A percentile compares a stretch with the other conserved stretches of the same genome.
These are phyloP conservation scores for Russula emetica DNA, from an alignment of 768 basidiomycete species.

Conservation along the genomic window DNA sequence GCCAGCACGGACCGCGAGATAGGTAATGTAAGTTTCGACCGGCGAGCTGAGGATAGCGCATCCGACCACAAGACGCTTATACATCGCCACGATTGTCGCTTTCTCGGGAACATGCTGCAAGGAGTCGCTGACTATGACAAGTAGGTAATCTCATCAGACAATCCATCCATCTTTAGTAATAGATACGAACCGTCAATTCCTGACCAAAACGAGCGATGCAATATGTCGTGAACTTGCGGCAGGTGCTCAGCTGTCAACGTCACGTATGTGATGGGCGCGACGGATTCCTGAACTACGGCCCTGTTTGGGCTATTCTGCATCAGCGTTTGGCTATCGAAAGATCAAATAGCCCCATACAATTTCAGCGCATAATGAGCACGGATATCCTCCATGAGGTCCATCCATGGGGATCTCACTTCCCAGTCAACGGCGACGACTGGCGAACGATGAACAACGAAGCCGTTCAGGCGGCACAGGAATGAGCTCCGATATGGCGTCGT, in stretches of 20 bases:
- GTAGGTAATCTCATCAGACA: conserved; percentile 12
- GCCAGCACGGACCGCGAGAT: conserved; percentile 69
- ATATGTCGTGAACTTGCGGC: conserved; percentile 65
- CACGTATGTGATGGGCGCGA: conserved; percentile 59
- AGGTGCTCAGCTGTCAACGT: conserved; percentile 57
- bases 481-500: conserved; percentile 64
- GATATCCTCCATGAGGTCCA: conserved; percentile 68
- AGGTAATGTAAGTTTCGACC: conserved; percentile 77
- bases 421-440: conserved; percentile 61
- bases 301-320: conserved; percentile 48
- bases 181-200: conserved; percentile 61
- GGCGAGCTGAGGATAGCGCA: conserved; percentile 75
- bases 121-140: conserved; percentile 57
- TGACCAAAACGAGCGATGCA: conserved; percentile 67
- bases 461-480: conserved; percentile 61
- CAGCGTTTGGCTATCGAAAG: conserved; percentile 10
- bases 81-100: conserved; percentile 71
- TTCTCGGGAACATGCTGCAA: conserved; percentile 64
- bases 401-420: conserved; percentile 70
- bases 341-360: conserved; percentile 41
- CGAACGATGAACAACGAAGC: conserved; percentile 35
- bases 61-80: conserved; percentile 68
- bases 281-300: conserved; percentile 40
- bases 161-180: background rate
- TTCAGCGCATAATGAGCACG: conserved; percentile 56